Evolutionary conservation across 2,329 filamentous ascomycete species (phyloP).

Genomic region (Penicillium concentricum): DNA sequence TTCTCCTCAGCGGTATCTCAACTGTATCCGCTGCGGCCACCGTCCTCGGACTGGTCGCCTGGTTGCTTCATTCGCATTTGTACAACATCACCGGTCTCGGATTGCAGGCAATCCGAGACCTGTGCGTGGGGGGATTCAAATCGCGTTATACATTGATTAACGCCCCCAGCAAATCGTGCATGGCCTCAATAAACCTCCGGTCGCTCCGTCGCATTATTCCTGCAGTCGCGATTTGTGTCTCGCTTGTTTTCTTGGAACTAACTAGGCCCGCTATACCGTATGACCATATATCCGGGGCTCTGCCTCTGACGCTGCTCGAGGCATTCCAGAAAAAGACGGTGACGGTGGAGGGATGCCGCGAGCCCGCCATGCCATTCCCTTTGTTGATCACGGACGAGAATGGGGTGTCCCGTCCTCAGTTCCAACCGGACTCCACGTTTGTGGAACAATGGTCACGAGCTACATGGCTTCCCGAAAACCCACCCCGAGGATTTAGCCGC

Average conservation of each 20-base stretch:
- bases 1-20: slow-evolving; percentile 37
- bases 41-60: slow-evolving; percentile 29
- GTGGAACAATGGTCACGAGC: slow-evolving; percentile 27
- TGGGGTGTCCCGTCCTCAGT: slow-evolving; percentile 7
- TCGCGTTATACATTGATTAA: slow-evolving; percentile 22
- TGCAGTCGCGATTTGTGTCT: slow-evolving; percentile 18
- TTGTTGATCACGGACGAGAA: slow-evolving; percentile 2
- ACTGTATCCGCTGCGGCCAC: slow-evolving; percentile 28
- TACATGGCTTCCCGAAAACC: slow-evolving; percentile 32
- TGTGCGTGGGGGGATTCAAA: slow-evolving; percentile 14
- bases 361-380: slow-evolving; percentile 29
- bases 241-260: slow-evolving; percentile 30
- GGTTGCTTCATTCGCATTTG: slow-evolving; percentile 29
- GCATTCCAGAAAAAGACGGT: slow-evolving; percentile 25
- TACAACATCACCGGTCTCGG: slow-evolving; percentile 28
- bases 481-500: slow-evolving; percentile 31
- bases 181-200: slow-evolving; percentile 19
- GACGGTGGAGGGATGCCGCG: slow-evolving; percentile 24
- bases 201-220: slow-evolving; percentile 20
- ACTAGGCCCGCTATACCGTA: slow-evolving; percentile 37
- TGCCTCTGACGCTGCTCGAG: slow-evolving; percentile 37
- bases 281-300: slow-evolving; percentile 36
- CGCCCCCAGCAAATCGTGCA: slow-evolving; percentile 18
- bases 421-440: slow-evolving; percentile 2
- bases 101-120: slow-evolving; percentile 22